Base-by-base conservation (phyloP, 257 asterid species). In the Gentiana dahurica region DNA sequence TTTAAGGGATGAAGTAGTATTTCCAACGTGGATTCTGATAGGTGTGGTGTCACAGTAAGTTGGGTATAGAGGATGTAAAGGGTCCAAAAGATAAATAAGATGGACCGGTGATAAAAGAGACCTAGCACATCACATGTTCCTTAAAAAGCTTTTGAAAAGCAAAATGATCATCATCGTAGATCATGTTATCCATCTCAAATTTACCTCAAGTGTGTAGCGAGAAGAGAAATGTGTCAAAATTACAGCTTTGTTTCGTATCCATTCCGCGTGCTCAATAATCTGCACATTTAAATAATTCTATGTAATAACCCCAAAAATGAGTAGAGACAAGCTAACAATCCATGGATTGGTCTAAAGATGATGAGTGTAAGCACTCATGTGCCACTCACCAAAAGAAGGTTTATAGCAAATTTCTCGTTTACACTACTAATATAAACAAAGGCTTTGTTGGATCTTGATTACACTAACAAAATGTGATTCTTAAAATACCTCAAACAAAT, bases 191-290 rank as follows among this genome's bases (percentile, higher is more conserved):
- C 33, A 39, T 41, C 43, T 46, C 61, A 4, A 58, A 35, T 65
- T 71, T 81, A 91, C 98, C 98, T 91, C 95, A 44, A 75, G 57
- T 68, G 66, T 77, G 75, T 87, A 87, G 68, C 96, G 98, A 62
- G 98, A 67, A 39, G 96, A 91, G 80, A 87, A 91, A 73, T 91
- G 96, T 61, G 95, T 79, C 83, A 91, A 69, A 46, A 91, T 75
- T 34, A 91, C n/a, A 36, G 95, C 49, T 65, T 85, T 75, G 72
- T 75, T 91, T 65, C 93, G 80, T 69, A 91, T 85, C 98, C 95
- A 87, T 34, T 81, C 69, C 5, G 95, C 86, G 8, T 87, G 84
- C 66, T 91, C 92, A 65, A 87, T 66, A 72, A 91, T 83, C 96
- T 91, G 86, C 80, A 84, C 11, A 57, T 8, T 33, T 56, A 62